Evolutionary conservation across 768 basidiomycete genomes (phyloP), one percentile per base, ranked within the genome.

Genomic region (Harrya chromipes): DNA sequence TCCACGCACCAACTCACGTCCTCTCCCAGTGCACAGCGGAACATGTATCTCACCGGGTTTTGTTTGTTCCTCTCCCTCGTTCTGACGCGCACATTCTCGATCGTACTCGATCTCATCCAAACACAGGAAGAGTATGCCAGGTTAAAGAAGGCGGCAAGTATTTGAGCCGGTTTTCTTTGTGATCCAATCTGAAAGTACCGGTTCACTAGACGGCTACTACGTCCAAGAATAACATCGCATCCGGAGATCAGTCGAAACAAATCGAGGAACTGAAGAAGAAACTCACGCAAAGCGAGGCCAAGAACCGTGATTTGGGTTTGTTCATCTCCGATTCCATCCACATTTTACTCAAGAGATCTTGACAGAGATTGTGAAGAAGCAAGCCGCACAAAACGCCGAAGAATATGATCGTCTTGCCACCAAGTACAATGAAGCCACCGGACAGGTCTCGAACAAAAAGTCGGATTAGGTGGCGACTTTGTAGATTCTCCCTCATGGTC

Each of bases 31-130:
- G 79, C 91, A 3, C 91, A 94, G 66, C 79, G 93, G 47, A 97
- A 95, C 65, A 84, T 86, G 50, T 97, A 97, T 67, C 80, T 97
- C 14, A 94, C 94, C 7, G 90, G 90, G 0, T 94, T 92, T 68
- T 91, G 88, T 52, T 78, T 99, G 40, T 97, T 97, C 84, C 84
- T 99, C 19, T 97, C 95, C 9, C 84, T 98, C 49, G 86, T 97
- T 58, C 83, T 97, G 57, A 87, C 94, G 3, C 85, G 94, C 60
- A 90, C 88, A 4, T 97, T 97, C 74, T 85, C 86, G 66, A 89
- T 98, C 67, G 81, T 89, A 40, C 83, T 94, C 62, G 92, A 97
- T 65, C 84, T 97, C 57, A 85, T 97, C 55, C 84, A 90, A 57
- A 81, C 85, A 1, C 91, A 95, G 68, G 94, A 94, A 58, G 83